A percentile compares a stretch with the other conserved stretches of the same genome.
Conservation (phyloP, 169 alveolate species). For the Besnoitia besnoiti region DNA sequence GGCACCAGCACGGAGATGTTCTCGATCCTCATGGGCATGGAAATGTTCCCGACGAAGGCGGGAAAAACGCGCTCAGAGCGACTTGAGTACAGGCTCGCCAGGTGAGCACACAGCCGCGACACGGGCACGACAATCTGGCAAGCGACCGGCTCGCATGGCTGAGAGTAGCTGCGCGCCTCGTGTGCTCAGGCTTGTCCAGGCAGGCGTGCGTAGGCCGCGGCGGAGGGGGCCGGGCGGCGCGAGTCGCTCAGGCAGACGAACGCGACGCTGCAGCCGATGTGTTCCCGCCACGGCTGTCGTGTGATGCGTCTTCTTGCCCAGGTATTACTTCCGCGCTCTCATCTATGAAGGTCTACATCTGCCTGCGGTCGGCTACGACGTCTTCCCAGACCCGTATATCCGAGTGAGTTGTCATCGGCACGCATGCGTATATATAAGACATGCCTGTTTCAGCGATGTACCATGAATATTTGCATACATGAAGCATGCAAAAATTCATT, state of each 20-base stretch:
- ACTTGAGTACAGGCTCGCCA: slow-evolving; percentile 80
- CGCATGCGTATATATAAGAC: slow-evolving; percentile 10
- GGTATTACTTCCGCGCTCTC: slow-evolving; percentile 83
- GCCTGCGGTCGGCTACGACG: slow-evolving; percentile 81
- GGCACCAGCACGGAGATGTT: slow-evolving; percentile 70
- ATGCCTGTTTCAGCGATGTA: too few relatives aligned
- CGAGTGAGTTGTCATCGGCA: background rate
- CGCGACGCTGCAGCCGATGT: too few relatives aligned
- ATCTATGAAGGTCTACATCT: slow-evolving; percentile 89
- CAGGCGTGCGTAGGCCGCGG: too few relatives aligned
- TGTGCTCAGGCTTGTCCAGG: too few relatives aligned
- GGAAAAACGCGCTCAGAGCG: slow-evolving; percentile 79
- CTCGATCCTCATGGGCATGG: slow-evolving; percentile 73
- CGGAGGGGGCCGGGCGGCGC: too few relatives aligned
- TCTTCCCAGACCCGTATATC: slow-evolving; percentile 77
- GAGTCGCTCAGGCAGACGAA: too few relatives aligned
- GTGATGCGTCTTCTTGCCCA: too few relatives aligned
- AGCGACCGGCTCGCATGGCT: too few relatives aligned
- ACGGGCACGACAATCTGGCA: background rate
- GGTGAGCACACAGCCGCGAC: background rate
- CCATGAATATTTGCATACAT: too few relatives aligned
- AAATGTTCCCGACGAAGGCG: slow-evolving; percentile 59
- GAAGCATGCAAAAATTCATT: too few relatives aligned
- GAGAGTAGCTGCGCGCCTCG: too few relatives aligned
- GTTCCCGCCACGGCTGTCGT: too few relatives aligned